phyloP scores from a whole-genome alignment of 2,329 filamentous ascomycete genomes.

The Phaeosphaeria sp. region DNA sequence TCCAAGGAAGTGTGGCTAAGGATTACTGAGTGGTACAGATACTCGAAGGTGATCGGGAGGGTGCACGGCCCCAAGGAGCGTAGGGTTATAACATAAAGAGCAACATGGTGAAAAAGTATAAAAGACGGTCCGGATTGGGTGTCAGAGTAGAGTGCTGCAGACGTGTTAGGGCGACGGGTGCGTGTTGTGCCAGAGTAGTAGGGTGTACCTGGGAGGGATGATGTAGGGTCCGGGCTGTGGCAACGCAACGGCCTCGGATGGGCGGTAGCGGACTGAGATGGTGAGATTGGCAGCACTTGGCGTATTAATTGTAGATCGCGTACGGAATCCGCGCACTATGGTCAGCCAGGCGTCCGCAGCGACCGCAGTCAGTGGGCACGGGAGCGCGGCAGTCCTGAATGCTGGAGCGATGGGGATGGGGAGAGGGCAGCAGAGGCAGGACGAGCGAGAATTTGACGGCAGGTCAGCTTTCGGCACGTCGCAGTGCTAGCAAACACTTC shows the following conservation, averaged over 20 bases:
- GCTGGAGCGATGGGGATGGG: constrained; percentile 4
- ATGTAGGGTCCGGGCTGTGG: not conserved
- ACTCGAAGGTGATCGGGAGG: constrained; percentile 19
- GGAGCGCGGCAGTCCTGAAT: constrained; percentile 12
- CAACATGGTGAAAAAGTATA: constrained; percentile 39
- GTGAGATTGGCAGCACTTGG: constrained; percentile 11
- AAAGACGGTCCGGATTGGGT: constrained; percentile 40
- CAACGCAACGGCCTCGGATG: not conserved
- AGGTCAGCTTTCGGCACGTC: not conserved
- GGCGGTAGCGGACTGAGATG: not conserved
- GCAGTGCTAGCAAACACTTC: constrained; percentile 6
- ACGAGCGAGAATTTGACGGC: constrained; percentile 32
- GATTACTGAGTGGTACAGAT: constrained; percentile 19
- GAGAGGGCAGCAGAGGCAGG: constrained; percentile 15
- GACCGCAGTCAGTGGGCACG: constrained; percentile 22
- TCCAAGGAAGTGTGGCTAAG: constrained; percentile 3
- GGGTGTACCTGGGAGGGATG: constrained; percentile 16
- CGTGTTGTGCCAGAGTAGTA: constrained; percentile 28
- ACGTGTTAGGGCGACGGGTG: constrained; percentile 31
- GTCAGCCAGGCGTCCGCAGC: constrained; percentile 18
- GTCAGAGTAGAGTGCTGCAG: constrained; percentile 21
- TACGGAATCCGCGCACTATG: not conserved
- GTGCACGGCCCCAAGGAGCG: constrained; percentile 44
- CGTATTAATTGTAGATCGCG: not conserved
- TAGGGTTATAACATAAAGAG: constrained; percentile 46